Evolutionary conservation across 2,329 filamentous ascomycete species (phyloP), one percentile per base, ranked within the genome.

Genomic region (Aspergillus caelatus): DNA sequence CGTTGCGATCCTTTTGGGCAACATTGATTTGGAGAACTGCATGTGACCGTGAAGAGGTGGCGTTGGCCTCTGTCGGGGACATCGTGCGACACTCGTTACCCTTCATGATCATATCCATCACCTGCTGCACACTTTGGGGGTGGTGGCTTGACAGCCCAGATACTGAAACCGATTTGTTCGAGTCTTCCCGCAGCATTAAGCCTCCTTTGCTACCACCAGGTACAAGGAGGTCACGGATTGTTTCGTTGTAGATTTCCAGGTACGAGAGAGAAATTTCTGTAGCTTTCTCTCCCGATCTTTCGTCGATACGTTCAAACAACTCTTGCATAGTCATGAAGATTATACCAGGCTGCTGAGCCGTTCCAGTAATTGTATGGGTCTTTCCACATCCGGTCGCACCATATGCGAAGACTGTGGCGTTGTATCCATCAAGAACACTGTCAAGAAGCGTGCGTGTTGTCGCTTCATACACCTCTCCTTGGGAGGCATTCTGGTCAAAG

Each of bases 261-360:
- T 98, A 99, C 0, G 94, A 97, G 19, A 99, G 86, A 0, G 94
- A 93, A 60, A 99, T 84, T 73, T 98, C 95, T 4, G 93, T 95
- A 32, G 89, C 84, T 79, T 97, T 98, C 65, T 97, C 93, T 62
- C 91, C 88, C 66, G 89, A 90, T 60, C 92, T 82, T 62, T 98
- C 95, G n/a, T 85, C 83, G 69, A 99, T 97, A 78, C 94, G 92
- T 81, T 99, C 95, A 74, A 99, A 99, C 28, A 99, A 84, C 79
- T 99, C 95, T 79, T 98, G 94, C 94, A 99, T 99, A 1, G 95
- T 98, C 72, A 99, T 82, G 80, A 98, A 99, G 76, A 99, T 99
- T 73, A 99, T 98, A 62, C 95, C 95, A 0, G 95, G 95, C 74
- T 96, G 91, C 76, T 96, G 91, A 1, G 93, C 82, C 0, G 94